Evolutionary conservation across 2,329 filamentous ascomycete genomes (phyloP), one percentile per base, ranked within the genome.

Genomic region (Reticulascus tulasneorum): DNA sequence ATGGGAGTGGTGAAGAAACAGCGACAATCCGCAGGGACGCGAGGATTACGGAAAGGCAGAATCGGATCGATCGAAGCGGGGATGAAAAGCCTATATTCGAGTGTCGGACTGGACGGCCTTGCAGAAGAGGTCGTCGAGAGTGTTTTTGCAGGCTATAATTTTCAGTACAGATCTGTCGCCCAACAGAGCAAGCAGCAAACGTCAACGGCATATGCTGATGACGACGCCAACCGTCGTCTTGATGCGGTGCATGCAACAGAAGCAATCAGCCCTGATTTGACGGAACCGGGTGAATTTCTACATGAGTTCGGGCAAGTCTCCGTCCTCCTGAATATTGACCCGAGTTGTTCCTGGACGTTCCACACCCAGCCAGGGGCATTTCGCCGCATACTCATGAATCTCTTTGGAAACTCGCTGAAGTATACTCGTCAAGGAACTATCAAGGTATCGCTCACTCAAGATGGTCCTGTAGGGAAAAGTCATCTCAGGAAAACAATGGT

Each of bases 391-490:
- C 60, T 82, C 17, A 78, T 81, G 74, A 82, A 82, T 27, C 43
- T 82, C 0, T 71, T 81, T 23, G 75, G 76, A 8, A 82, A 82
- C 47, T 65, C 78, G 0, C 63, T 82, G 43, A 82, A 82, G 47
- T 82, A 79, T 40, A 82, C 77, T 0, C 42, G 37, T 2, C 34
- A 37, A 2, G 63, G 63, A 2, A 46, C 50, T 0, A 55, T 66
- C 30, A 48, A 48, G 6, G 48, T 63, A 1, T 46, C 44, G 1
- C 42, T 63, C 2, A 44, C 42, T 0, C 59, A 55, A 24, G 36
- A 25, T 18, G 3, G 9, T 5, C 9, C 13, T 19, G 8, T 4
- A 3, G 3, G 15, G 21, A 9, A 23, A 35, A 9, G 12, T 6
- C 4, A 15, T 28, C 7, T 20, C 34, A 2, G 21, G 5, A 1